Base-by-base conservation (phyloP, 2,329 filamentous ascomycete genomes). In the Calonectria pteridis region DNA sequence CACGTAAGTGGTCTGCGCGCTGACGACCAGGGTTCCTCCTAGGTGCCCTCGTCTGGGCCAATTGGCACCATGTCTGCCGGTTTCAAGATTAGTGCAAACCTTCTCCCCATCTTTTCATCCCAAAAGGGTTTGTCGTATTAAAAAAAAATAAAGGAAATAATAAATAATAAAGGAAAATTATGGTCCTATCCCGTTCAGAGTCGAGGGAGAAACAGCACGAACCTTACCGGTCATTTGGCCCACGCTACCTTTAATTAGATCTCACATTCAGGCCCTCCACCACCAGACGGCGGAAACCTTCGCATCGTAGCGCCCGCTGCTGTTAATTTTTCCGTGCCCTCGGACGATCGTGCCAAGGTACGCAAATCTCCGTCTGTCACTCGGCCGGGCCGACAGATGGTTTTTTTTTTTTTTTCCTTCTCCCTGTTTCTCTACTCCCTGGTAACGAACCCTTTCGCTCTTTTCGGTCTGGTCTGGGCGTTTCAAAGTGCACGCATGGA, bases 61-160 rank as follows among this genome's bases (percentile, higher is more conserved):
- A 58, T 58, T 58, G 53, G 53, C 53, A 35, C 20, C 53, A 35
- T n/a, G 20, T 58, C 31, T 33, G 50, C 50, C 50, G 50, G 50
- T 53, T 53, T 53, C 53, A 58, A 58, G 53, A 58, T 58, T 58
- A 58, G 53, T 58, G 53, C 53, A 58, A 58, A 58, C 53, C 53
- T 58, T 58, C 53, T 58, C 53, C 53, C 53, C 53, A 58, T 58
- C 53, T 58, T 58, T 58, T 58, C 53, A 11, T 35, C 53, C 53
- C 31, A 58, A 58, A 58, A 11, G 20, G 53, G 53, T 58, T 58
- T 58, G 53, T 58, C 53, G 53, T 58, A 58, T 46, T 46, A n/a
- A n/a, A 46, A 46, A 3, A 51, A 51, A 50, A 50, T 50, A 29
- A 51, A 29, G n/a, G 49, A 28, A 51, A 51, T 51, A 28, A 51